Conservation (phyloP, 495 filamentous ascomycete genomes). For the Cetradonia linearis region DNA sequence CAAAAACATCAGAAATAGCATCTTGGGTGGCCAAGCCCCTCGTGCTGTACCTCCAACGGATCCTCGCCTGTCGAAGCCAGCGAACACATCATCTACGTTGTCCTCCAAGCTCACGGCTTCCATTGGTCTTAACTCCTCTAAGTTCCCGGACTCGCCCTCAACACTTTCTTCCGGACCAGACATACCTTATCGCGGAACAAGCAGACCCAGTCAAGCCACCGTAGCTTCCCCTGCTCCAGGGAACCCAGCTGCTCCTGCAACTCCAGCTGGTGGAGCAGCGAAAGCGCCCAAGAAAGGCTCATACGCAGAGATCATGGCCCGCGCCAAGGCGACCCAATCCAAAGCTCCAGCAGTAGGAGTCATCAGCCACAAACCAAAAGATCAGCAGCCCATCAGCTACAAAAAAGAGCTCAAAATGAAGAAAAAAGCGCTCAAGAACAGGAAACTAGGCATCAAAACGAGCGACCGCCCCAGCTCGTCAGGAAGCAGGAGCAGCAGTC, state of each 20-base stretch:
- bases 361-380: conserved; percentile 38
- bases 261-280: conserved; percentile 1
- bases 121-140: conserved; percentile 25
- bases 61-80: conserved; percentile 26
- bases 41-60: conserved; percentile 14
- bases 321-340: conserved; percentile 45
- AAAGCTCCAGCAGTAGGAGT: conserved; percentile 26
- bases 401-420: conserved; percentile 25
- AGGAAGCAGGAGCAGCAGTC: conserved; percentile 16
- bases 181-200: conserved; percentile 32
- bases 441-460: conserved; percentile 19
- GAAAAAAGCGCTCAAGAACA: conserved; percentile 21
- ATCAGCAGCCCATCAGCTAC: conserved; percentile 29
- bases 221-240: background rate
- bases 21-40: conserved; percentile 6
- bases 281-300: conserved; percentile 47
- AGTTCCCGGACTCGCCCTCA: conserved; percentile 2
- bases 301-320: conserved; percentile 57
- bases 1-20: conserved; percentile 14
- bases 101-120: conserved; percentile 20
- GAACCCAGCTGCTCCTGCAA: background rate
- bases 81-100: background rate
- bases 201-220: conserved; percentile 28
- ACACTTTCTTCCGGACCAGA: conserved; percentile 13
- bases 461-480: conserved; percentile 18